Evolutionary conservation across 2,329 filamentous ascomycete species (phyloP), one percentile per base, ranked within the genome.

Genomic region (Cryphonectria carpinicola): DNA sequence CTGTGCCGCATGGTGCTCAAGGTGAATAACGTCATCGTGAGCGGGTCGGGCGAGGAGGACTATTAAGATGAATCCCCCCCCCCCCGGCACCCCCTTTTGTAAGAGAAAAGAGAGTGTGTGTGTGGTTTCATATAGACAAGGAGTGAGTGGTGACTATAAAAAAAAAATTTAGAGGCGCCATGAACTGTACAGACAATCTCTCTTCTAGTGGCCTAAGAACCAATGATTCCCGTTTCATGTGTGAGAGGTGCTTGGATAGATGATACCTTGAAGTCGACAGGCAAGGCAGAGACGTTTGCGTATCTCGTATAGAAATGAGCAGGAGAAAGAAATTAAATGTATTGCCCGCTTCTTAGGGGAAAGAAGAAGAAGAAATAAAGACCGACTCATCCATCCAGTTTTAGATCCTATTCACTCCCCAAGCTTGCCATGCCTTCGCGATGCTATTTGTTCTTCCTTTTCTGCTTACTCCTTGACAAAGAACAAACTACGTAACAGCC

Each of bases 1-100:
- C 86, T 99, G 76, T 98, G 96, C 86, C 91, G 96, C 75, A 98
- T 99, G 95, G 95, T 98, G 75, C 87, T 98, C 76, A 98, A 97
- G 90, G 90, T 95, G 80, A 97, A 98, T 86, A 97, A 97, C 81
- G 95, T 98, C 74, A 97, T 98, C 81, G 91, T 98, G 77, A 90
- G 94, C 71, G 95, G 95, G 70, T 90, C 89, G 74, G 95, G 95
- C 76, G 93, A 97, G 74, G 89, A 95, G 75, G 94, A 97, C 76
- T 97, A 92, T 82, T 97, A 92, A 63, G n/a, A 43, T 49, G 5
- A 41, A 22, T 8, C 4, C 13, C 4, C 41, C 37, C 28, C 28
- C 28, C 28, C 28, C 28, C 1, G 28, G 37, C 17, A 43, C 7
- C 22, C 43, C 7, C 46, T 11, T n/a, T 10, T 49, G 46, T 49